Percentiles rank a stretch among this genome's conserved stretches.
Evolutionary conservation across 2,329 filamentous ascomycete species (phyloP).

Genomic region (Shiraia sp.): DNA sequence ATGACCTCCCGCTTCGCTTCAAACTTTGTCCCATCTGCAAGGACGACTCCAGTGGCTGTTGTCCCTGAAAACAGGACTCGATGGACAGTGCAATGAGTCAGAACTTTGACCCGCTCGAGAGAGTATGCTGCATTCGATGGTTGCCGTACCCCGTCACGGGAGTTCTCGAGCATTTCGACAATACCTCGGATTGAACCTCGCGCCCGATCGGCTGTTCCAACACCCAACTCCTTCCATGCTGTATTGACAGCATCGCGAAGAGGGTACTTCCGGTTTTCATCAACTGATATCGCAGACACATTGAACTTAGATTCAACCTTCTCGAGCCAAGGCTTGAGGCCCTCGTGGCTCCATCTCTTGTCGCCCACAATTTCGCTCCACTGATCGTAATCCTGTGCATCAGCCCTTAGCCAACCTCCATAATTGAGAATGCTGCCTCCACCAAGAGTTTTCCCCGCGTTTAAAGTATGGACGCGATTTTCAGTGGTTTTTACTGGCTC

Average conservation of each 20-base stretch:
- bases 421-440: constrained; percentile 50
- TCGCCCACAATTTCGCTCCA: constrained; percentile 48
- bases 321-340: constrained; percentile 50
- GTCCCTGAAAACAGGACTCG: constrained; percentile 5
- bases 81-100: constrained; percentile 4
- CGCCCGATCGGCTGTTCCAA: constrained; percentile 20
- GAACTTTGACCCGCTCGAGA: constrained; percentile 4
- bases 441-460: constrained; percentile 47
- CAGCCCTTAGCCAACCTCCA: constrained; percentile 48
- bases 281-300: constrained; percentile 1
- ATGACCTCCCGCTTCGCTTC: constrained; percentile 54
- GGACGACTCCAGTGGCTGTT: constrained; percentile 2
- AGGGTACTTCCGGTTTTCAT: constrained; percentile 40
- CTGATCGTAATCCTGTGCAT: constrained; percentile 46
- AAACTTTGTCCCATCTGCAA: background rate
- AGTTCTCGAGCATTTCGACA: constrained; percentile 6
- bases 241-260: constrained; percentile 41
- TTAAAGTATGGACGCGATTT: constrained; percentile 27
- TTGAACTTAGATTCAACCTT: constrained; percentile 44
- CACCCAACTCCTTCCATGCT: constrained; percentile 46
- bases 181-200: constrained; percentile 5
- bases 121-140: constrained; percentile 7
- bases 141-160: constrained; percentile 5
- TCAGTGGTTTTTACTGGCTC: constrained; percentile 33
- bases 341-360: constrained; percentile 49